Evolutionary conservation across 352 stramenopile species (phyloP).

Genomic region (Phytophthora aleatoria): DNA sequence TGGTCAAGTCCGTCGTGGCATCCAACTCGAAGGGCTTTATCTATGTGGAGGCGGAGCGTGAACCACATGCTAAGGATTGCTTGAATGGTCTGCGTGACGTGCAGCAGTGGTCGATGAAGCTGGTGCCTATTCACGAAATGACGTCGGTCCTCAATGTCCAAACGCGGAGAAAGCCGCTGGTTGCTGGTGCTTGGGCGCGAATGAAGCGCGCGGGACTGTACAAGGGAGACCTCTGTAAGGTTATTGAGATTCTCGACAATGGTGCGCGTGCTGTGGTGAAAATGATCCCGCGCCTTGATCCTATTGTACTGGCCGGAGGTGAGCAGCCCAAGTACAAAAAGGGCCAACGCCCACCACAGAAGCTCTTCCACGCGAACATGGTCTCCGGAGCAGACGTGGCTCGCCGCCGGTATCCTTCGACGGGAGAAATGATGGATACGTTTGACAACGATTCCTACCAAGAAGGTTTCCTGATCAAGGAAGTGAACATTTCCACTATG

Average conservation of each 20-base stretch:
- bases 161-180: constrained; percentile 82
- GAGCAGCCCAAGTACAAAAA: constrained; percentile 91
- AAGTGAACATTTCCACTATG: constrained; percentile 89
- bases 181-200: constrained; percentile 77
- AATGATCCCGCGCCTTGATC: constrained; percentile 84
- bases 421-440: constrained; percentile 87
- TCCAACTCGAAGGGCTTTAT: constrained; percentile 91
- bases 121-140: constrained; percentile 91
- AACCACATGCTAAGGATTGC: constrained; percentile 85
- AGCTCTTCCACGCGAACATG: constrained; percentile 80
- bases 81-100: constrained; percentile 86
- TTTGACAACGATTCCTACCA: constrained; percentile 91
- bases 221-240: constrained; percentile 90
- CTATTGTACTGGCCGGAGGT: constrained; percentile 70
- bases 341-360: constrained; percentile 84
- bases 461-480: constrained; percentile 87
- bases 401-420: constrained; percentile 71
- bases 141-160: constrained; percentile 89
- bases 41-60: constrained; percentile 88
- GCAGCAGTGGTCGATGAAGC: constrained; percentile 89
- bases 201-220: constrained; percentile 88
- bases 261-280: constrained; percentile 83
- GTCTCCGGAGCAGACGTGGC: constrained; percentile 65
- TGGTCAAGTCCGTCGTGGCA: constrained; percentile 87
- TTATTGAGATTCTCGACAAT: constrained; percentile 88